Evolutionary conservation across 116 monocot species (phyloP).

Genomic region (Papilionanthe hybrid): DNA sequence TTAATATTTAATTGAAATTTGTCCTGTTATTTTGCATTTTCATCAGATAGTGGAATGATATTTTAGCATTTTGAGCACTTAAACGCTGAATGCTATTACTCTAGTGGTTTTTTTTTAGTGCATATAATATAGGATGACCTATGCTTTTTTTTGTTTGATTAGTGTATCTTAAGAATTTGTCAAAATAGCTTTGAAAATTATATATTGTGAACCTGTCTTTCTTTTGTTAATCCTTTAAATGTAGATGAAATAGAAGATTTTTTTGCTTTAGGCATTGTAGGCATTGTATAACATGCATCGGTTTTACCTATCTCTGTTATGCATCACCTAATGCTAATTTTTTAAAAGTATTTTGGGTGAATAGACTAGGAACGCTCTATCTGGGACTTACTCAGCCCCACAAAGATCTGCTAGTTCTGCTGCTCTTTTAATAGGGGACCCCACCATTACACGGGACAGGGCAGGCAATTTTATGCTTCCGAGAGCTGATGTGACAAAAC

Average conservation of each 20-base stretch:
- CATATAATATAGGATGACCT: background rate
- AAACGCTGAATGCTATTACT: background rate
- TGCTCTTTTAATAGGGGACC: conserved; percentile 97
- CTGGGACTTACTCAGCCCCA: conserved; percentile 97
- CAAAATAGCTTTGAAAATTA: background rate
- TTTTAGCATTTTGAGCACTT: background rate
- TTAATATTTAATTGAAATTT: background rate
- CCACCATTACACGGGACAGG: conserved; percentile 72
- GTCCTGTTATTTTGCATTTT: background rate
- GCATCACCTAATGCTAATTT: background rate
- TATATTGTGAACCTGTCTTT: background rate
- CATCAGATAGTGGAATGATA: background rate
- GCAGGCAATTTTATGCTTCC: conserved; percentile 99
- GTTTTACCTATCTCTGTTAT: background rate
- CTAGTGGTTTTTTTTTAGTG: background rate
- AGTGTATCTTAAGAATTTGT: too few relatives aligned
- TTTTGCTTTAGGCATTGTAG: background rate
- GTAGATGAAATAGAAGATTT: background rate
- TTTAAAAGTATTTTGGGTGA: background rate
- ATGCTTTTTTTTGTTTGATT: background rate
- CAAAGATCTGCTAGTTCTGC: conserved; percentile 99
- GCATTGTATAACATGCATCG: background rate
- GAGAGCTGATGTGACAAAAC: conserved; percentile 93
- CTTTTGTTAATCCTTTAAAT: background rate
- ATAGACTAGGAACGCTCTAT: conserved; percentile 96